These are phyloP conservation scores for Friedmanniomyces endolithicus DNA, from an alignment of 495 filamentous ascomycete species.

Conservation along the genomic window DNA sequence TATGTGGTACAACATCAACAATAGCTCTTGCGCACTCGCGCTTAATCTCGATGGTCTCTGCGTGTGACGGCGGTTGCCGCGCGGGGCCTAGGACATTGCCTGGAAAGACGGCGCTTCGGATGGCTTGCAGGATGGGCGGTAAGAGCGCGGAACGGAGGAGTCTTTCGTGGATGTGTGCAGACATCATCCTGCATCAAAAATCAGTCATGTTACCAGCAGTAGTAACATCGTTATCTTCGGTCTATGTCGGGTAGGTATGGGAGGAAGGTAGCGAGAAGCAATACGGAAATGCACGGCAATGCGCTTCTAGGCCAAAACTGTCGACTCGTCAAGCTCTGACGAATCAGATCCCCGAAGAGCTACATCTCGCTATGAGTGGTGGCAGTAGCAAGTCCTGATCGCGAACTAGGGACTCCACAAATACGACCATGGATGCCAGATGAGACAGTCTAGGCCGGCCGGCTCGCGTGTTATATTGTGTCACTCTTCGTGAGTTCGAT, in stretches of 20 bases:
- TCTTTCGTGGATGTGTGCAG: slow-evolving; percentile 31
- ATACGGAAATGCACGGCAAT: neutral
- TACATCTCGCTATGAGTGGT: slow-evolving; percentile 6
- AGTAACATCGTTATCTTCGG: neutral
- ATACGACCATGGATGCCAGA: neutral
- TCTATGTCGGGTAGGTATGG: neutral
- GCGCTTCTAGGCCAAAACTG: neutral
- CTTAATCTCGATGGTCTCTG: slow-evolving; percentile 41
- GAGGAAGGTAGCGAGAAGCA: neutral
- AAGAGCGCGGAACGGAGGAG: slow-evolving; percentile 55
- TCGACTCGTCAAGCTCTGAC: neutral
- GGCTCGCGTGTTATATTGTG: neutral
- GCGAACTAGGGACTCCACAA: neutral
- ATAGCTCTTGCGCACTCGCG: slow-evolving; percentile 43
- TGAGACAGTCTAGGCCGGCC: neutral
- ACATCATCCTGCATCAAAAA: slow-evolving; percentile 7
- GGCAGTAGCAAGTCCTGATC: neutral
- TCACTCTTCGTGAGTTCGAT: neutral
- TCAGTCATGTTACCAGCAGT: neutral
- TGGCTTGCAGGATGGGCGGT: slow-evolving; percentile 58
- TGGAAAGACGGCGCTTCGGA: slow-evolving; percentile 66
- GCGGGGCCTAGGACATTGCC: slow-evolving; percentile 49
- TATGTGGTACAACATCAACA: slow-evolving; percentile 38
- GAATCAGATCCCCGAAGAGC: slow-evolving; percentile 11
- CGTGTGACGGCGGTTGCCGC: slow-evolving; percentile 26